A percentile compares a stretch with the other conserved stretches of the same genome.
These are phyloP conservation scores for Byssoonygena ceratinophila DNA, from an alignment of 2,329 filamentous ascomycete species.

Conservation along the genomic window DNA sequence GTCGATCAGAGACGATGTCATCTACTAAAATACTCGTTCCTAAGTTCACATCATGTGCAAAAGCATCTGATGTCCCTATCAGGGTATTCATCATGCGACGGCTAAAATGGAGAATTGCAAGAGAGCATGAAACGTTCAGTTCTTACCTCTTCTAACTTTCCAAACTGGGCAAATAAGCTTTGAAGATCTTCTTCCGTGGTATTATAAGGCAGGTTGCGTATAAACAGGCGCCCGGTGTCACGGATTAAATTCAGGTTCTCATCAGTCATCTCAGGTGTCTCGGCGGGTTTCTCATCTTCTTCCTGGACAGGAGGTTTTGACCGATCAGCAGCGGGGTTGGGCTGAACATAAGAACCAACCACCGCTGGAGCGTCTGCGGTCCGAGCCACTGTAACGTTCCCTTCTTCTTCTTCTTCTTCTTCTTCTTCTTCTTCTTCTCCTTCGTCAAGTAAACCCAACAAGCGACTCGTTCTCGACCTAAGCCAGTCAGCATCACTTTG, in stretches of 20 bases:
- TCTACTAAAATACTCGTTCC: slow-evolving; percentile 99
- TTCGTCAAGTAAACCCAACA: slow-evolving; percentile 72
- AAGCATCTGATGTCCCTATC: slow-evolving; percentile 99
- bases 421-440: slow-evolving; percentile 32
- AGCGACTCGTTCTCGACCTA: slow-evolving; percentile 72
- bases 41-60: slow-evolving; percentile 76
- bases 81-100: slow-evolving; percentile 77
- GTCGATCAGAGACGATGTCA: slow-evolving; percentile 76
- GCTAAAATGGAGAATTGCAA: slow-evolving; percentile 17
- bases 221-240: slow-evolving; percentile 67
- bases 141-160: slow-evolving; percentile 78
- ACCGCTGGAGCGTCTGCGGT: neutral
- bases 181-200: slow-evolving; percentile 67
- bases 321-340: neutral
- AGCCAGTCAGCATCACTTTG: slow-evolving; percentile 80
- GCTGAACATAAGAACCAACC: neutral
- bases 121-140: neutral
- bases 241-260: slow-evolving; percentile 53
- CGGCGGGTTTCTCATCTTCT: slow-evolving; percentile 18
- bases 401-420: slow-evolving; percentile 19
- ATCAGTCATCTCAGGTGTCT: slow-evolving; percentile 32
- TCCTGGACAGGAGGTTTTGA: slow-evolving; percentile 13
- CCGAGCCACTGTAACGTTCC: slow-evolving; percentile 14
- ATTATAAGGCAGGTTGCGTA: slow-evolving; percentile 78
- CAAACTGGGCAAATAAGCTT: slow-evolving; percentile 58